These are phyloP conservation scores for Alternaria angustiovoidea DNA, from an alignment of 2,329 filamentous ascomycete genomes.

Conservation along the genomic window DNA sequence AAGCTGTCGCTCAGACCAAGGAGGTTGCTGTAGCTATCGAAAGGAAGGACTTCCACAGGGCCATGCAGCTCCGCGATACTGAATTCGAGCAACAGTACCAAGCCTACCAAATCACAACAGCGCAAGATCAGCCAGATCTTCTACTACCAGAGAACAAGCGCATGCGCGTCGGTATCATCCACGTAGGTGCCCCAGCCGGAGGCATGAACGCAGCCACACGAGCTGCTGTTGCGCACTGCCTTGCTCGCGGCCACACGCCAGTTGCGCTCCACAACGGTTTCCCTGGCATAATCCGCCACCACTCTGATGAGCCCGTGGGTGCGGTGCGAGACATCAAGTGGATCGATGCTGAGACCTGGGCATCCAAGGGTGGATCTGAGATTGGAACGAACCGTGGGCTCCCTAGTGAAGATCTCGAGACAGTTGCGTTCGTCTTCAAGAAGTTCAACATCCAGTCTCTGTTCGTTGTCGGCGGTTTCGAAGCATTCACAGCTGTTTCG, in stretches of 20 bases:
- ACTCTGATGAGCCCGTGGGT: constrained; percentile 80
- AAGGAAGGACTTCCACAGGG: constrained; percentile 82
- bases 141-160: constrained; percentile 77
- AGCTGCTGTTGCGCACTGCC: constrained; percentile 90
- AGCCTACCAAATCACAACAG: constrained; percentile 90
- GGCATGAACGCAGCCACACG: constrained; percentile 98
- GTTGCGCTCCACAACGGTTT: constrained; percentile 97
- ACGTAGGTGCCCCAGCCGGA: constrained; percentile 94
- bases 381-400: constrained; percentile 97
- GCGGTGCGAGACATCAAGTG: constrained; percentile 87
- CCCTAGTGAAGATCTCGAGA: constrained; percentile 84
- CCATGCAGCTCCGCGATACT: constrained; percentile 87
- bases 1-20: constrained; percentile 87
- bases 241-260: constrained; percentile 90
- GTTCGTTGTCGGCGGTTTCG: constrained; percentile 93
- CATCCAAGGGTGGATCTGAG: constrained; percentile 94
- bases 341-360: constrained; percentile 95
- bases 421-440: constrained; percentile 82
- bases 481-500: constrained; percentile 91
- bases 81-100: constrained; percentile 94
- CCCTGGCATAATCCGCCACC: constrained; percentile 89
- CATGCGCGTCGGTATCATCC: constrained; percentile 94
- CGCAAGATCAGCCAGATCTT: constrained; percentile 75
- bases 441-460: constrained; percentile 89
- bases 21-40: constrained; percentile 83